These are phyloP conservation scores for Platismatia glauca DNA, from an alignment of 495 filamentous ascomycete species.

Conservation along the genomic window DNA sequence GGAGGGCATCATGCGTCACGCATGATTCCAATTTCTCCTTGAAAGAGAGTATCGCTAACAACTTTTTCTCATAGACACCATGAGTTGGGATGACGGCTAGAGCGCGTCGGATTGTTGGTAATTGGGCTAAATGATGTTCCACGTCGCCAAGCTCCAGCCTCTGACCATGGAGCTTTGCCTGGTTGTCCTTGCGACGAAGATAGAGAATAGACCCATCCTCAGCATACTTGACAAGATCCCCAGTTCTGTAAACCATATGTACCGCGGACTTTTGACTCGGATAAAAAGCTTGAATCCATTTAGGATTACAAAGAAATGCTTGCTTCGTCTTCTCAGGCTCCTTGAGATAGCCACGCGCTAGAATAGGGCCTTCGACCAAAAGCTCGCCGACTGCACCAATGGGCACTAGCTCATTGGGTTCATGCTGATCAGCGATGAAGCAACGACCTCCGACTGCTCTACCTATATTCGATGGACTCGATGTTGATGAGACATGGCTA, in stretches of 20 bases:
- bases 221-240: slow-evolving; percentile 24
- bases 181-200: slow-evolving; percentile 31
- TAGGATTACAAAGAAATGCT: slow-evolving; percentile 47
- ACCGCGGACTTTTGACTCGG: background rate
- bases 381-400: slow-evolving; percentile 58
- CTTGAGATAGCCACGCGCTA: slow-evolving; percentile 52
- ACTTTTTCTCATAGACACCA: slow-evolving; percentile 14
- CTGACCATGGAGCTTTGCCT: slow-evolving; percentile 41
- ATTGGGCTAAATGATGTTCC: slow-evolving; percentile 24
- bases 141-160: slow-evolving; percentile 42
- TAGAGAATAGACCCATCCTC: slow-evolving; percentile 24
- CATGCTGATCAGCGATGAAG: slow-evolving; percentile 53
- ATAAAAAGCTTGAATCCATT: slow-evolving; percentile 30
- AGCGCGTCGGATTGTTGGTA: slow-evolving; percentile 10
- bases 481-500: slow-evolving; percentile 15
- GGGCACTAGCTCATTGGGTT: slow-evolving; percentile 49
- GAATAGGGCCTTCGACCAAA: slow-evolving; percentile 52
- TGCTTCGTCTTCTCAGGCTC: slow-evolving; percentile 45
- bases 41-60: slow-evolving; percentile 16
- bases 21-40: slow-evolving; percentile 1
- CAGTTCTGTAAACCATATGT: slow-evolving; percentile 29
- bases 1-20: background rate
- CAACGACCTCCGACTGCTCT: slow-evolving; percentile 32
- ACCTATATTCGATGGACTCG: slow-evolving; percentile 31
- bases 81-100: slow-evolving; percentile 14